Evolutionary conservation across 2,329 filamentous ascomycete genomes (phyloP), one percentile per base, ranked within the genome.

Genomic region (Rhynchosporium secalis): DNA sequence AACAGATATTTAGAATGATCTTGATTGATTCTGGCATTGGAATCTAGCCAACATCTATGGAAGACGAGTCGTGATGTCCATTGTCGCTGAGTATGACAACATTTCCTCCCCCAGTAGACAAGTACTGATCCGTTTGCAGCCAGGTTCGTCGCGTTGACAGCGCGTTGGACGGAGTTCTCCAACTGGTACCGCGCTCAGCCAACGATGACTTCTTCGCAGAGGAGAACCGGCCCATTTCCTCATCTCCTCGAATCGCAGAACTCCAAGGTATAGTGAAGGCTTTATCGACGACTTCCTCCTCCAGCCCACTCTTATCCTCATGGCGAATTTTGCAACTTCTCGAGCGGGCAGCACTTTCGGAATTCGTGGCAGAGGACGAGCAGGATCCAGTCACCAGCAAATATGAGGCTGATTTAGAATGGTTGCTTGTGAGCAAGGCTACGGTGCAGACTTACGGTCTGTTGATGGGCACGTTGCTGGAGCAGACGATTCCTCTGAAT

Each of bases 371-470:
- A 29, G 61, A 63, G 26, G 72, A 75, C 29, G 74, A 77, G 61
- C 72, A 76, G 47, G 71, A 64, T 68, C 69, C 60, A 64, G 69
- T 73, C 10, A 68, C 71, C 31, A 79, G 71, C 62, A 77, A 79
- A 20, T 89, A 91, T 71, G 88, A 92, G 73, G 82, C 84, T 56
- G 91, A 97, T 71, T 82, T 97, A 56, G 89, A 96, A 75, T 98
- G 95, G 95, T 78, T 97, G 29, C 80, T 97, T 15, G 84, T 96
- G 36, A 91, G 90, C 76, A 99, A 98, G 75, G 93, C 93, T 4
- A 91, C 93, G 0, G 86, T 93, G n/a, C 94, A 97, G 72, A 87
- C 89, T 1, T 96, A 96, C 72, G 94, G 94, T 3, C 78, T 91
- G 55, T 83, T 96, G 46, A 79, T 97, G 68, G 87, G 87, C 69